A percentile compares a stretch with the other conserved stretches of the same genome.
phyloP scores from a whole-genome alignment of 169 alveolate genomes.

The Eimeria acervulina region DNA sequence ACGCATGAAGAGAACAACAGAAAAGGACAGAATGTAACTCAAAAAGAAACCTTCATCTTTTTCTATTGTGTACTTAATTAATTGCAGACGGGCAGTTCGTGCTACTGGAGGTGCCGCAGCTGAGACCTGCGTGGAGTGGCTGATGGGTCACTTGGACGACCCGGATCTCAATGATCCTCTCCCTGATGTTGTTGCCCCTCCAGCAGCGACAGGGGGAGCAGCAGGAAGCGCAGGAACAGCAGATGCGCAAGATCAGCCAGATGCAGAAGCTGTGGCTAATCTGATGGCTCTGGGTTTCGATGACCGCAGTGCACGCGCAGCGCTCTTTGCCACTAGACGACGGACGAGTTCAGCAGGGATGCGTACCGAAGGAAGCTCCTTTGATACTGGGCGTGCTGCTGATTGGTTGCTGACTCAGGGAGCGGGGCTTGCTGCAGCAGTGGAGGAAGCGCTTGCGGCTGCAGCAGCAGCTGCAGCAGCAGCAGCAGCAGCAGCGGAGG shows the following conservation, averaged over 20 bases:
- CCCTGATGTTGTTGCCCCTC: neutral
- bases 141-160: constrained; percentile 80
- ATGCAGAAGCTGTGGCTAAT: constrained; percentile 61
- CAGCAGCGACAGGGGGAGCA: neutral
- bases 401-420: constrained; percentile 82
- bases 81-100: constrained; percentile 77
- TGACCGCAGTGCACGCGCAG: constrained; percentile 60
- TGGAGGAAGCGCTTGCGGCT: constrained; percentile 52
- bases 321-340: constrained; percentile 32
- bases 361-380: neutral
- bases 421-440: constrained; percentile 67
- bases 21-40: neutral
- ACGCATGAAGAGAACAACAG: neutral
- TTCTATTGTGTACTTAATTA: neutral
- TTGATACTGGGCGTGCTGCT: constrained; percentile 76
- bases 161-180: constrained; percentile 79
- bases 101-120: constrained; percentile 74
- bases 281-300: constrained; percentile 55
- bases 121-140: constrained; percentile 82
- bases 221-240: constrained; percentile 36
- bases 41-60: neutral
- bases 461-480: constrained; percentile 68
- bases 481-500: constrained; percentile 26
- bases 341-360: neutral
- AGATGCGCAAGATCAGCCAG: constrained; percentile 18